Conservation (phyloP, 768 basidiomycete genomes). For the Mycena crocata region DNA sequence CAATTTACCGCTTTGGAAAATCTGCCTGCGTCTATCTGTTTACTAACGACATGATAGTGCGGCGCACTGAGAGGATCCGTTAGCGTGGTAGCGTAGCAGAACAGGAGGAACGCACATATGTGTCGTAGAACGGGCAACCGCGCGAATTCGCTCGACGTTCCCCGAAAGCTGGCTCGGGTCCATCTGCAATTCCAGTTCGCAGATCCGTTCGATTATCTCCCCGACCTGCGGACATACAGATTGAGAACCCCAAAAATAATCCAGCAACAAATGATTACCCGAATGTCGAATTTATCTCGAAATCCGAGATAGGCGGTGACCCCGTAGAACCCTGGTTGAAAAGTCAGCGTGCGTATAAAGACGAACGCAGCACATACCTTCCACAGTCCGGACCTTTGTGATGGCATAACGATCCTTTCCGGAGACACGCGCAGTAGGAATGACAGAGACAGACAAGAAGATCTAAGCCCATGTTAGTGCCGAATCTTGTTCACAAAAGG, state of each 20-base stretch:
- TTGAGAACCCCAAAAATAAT: not conserved
- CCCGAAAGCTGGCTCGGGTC: slow-evolving; percentile 47
- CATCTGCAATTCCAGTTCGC: slow-evolving; percentile 56
- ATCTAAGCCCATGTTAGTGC: slow-evolving; percentile 40
- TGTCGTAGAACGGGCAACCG: slow-evolving; percentile 55
- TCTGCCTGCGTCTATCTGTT: slow-evolving; percentile 46
- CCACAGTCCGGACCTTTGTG: slow-evolving; percentile 65
- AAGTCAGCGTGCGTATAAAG: not conserved
- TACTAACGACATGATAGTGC: slow-evolving; percentile 67
- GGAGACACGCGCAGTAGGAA: slow-evolving; percentile 62
- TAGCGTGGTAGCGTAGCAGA: not conserved
- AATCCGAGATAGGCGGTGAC: slow-evolving; percentile 71
- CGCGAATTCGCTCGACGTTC: slow-evolving; percentile 54
- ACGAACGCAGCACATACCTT: slow-evolving; percentile 48
- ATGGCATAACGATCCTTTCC: slow-evolving; percentile 65
- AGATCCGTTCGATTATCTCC: slow-evolving; percentile 64
- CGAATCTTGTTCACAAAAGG: not conserved
- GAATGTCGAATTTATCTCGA: slow-evolving; percentile 67
- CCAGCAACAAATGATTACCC: slow-evolving; percentile 38
- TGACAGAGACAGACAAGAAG: slow-evolving; percentile 69
- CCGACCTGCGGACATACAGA: slow-evolving; percentile 44
- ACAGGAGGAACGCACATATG: slow-evolving; percentile 61
- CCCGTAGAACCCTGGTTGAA: slow-evolving; percentile 64
- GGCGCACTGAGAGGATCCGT: slow-evolving; percentile 56
- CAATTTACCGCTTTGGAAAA: slow-evolving; percentile 51